Evolutionary conservation across 441 rosid genomes (phyloP).

Genomic region (Eruca vesicaria): DNA sequence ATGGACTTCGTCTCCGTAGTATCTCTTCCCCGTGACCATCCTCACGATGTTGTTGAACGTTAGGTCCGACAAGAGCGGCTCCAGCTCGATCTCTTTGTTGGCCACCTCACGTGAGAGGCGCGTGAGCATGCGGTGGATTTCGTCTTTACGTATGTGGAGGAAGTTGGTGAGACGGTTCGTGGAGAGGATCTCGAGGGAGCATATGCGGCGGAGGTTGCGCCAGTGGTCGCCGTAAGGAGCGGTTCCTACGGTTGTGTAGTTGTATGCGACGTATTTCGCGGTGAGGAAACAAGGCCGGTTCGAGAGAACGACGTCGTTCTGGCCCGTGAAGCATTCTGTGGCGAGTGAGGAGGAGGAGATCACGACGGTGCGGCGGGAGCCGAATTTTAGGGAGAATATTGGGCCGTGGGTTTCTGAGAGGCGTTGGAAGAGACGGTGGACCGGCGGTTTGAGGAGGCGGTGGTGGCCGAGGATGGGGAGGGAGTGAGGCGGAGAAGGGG

Average conservation of each 20-base stretch:
- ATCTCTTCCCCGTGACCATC: conserved; percentile 30
- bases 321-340: conserved; percentile 15
- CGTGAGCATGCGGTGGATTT: conserved; percentile 22
- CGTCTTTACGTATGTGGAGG: conserved; percentile 18
- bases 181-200: conserved; percentile 22
- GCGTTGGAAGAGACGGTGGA: conserved; percentile 11
- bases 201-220: conserved; percentile 29
- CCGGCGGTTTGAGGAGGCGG: conserved; percentile 22
- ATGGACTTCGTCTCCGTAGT: conserved; percentile 15
- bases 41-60: conserved; percentile 30
- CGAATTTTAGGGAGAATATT: conserved; percentile 19
- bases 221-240: conserved; percentile 31
- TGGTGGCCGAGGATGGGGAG: conserved; percentile 29
- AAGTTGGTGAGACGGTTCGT: conserved; percentile 9
- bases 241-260: conserved; percentile 24
- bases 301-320: conserved; percentile 24
- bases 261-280: conserved; percentile 20
- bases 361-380: conserved; percentile 13
- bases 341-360: conserved; percentile 9
- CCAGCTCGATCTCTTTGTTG: background rate
- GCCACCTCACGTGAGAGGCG: conserved; percentile 12
- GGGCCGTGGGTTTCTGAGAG: conserved; percentile 17
- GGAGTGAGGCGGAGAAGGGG: conserved; percentile 10
- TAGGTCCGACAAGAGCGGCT: conserved; percentile 11
- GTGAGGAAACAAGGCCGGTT: conserved; percentile 18